Percentiles rank a stretch among this genome's conserved stretches.
Evolutionary conservation across 768 basidiomycete genomes (phyloP).

Genomic region (Panaeolus papilionaceus): DNA sequence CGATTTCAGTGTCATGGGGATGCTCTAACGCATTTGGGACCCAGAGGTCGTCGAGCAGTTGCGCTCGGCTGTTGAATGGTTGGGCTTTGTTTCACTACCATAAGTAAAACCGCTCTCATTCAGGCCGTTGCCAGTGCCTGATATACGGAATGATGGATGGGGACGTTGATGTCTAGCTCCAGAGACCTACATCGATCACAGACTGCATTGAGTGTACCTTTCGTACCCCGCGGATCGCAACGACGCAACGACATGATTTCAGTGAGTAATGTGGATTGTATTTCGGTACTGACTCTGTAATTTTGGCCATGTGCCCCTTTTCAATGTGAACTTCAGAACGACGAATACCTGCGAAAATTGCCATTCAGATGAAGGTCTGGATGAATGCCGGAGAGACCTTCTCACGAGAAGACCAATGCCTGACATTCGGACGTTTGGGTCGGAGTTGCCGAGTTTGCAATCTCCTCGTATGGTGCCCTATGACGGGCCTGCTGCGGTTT

Average conservation of each 20-base stretch:
- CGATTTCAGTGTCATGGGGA: not conserved
- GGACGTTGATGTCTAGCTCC: not conserved
- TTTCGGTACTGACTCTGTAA: no score
- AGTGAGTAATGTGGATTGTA: no score
- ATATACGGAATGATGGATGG: not conserved
- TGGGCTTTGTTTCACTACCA: no score
- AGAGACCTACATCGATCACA: not conserved
- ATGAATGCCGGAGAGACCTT: not conserved
- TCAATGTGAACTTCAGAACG: not conserved
- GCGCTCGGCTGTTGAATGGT: no score
- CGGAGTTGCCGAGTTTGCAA: constrained; percentile 3
- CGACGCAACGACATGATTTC: no score
- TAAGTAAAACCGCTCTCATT: not conserved
- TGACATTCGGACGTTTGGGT: not conserved
- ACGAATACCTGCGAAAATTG: not conserved
- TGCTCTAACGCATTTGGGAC: not conserved
- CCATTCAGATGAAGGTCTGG: not conserved
- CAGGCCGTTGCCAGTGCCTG: not conserved
- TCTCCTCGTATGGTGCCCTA: not conserved
- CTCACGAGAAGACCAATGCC: not conserved
- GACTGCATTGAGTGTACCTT: no score
- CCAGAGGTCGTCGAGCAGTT: not conserved
- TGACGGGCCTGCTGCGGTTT: constrained; percentile 8
- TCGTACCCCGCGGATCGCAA: no score
- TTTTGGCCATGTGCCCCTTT: not conserved